Percentiles rank a stretch among this genome's conserved stretches.
These are phyloP conservation scores for Isabelozyma pseudorhagii DNA, from an alignment of 805 yeast species.

Conservation along the genomic window DNA sequence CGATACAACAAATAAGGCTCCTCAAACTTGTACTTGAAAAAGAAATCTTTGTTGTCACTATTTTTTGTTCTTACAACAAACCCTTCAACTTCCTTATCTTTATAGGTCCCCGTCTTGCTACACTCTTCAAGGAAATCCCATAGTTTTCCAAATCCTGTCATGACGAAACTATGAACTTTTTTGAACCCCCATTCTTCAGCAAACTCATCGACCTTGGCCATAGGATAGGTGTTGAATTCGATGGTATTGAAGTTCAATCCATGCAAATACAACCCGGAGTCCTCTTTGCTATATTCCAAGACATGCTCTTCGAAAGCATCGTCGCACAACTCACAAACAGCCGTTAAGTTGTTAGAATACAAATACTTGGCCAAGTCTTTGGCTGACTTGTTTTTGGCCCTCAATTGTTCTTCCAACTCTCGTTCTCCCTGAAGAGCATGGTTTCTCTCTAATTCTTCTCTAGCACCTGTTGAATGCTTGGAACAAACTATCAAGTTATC, in stretches of 20 bases:
- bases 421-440: conserved; percentile 75
- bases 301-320: conserved; percentile 94
- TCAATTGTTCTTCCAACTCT: conserved; percentile 55
- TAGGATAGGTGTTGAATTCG: conserved; percentile 61
- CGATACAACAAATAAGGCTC: conserved; percentile 93
- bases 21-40: conserved; percentile 92
- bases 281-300: conserved; percentile 60
- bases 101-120: conserved; percentile 65
- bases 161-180: conserved; percentile 45
- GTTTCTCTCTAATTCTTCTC: conserved; percentile 50
- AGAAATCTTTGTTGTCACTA: conserved; percentile 44
- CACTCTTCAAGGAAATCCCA: conserved; percentile 52
- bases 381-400: conserved; percentile 31
- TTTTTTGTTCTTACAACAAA: conserved; percentile 76
- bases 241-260: conserved; percentile 76
- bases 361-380: conserved; percentile 56
- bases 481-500: conserved; percentile 86
- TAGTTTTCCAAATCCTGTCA: conserved; percentile 39
- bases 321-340: conserved; percentile 91
- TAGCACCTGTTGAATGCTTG: conserved; percentile 80
- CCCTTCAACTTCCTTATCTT: conserved; percentile 81
- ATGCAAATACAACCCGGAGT: conserved; percentile 83
- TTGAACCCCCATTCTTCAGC: conserved; percentile 70
- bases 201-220: conserved; percentile 57
- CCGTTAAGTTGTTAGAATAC: conserved; percentile 58